Percentiles rank a stretch among this genome's conserved stretches.
Evolutionary conservation across 2,329 filamentous ascomycete species (phyloP).

Genomic region (Fusarium sarcochroum): DNA sequence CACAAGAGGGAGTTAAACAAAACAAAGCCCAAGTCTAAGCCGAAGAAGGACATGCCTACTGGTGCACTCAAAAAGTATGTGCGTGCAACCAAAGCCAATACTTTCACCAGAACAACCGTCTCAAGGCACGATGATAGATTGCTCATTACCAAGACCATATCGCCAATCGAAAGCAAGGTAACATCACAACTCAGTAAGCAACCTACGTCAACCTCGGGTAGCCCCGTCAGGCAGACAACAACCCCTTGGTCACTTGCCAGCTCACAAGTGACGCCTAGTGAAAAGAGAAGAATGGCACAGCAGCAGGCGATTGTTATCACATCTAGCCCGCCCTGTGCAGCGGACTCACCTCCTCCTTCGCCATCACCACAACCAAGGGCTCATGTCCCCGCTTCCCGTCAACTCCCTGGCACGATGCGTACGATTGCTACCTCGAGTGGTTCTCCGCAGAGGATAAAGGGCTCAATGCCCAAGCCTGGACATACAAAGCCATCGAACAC

Average conservation of each 20-base stretch:
- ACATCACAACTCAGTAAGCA: slow-evolving; percentile 54
- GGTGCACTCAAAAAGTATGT: slow-evolving; percentile 60
- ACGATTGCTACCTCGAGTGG: slow-evolving; percentile 40
- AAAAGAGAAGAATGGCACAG: slow-evolving; percentile 43
- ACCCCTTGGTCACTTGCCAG: slow-evolving; percentile 57
- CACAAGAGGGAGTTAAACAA: slow-evolving; percentile 33
- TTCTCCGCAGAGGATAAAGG: slow-evolving; percentile 41
- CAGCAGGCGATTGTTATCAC: slow-evolving; percentile 60
- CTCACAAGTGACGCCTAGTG: slow-evolving; percentile 62
- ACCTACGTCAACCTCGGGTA: slow-evolving; percentile 45
- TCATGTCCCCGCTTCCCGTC: slow-evolving; percentile 23
- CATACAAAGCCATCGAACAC: slow-evolving; percentile 2
- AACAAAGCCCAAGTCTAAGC: slow-evolving; percentile 21
- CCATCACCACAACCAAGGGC: slow-evolving; percentile 40
- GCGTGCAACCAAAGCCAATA: slow-evolving; percentile 55
- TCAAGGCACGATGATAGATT: slow-evolving; percentile 15
- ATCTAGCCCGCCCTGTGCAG: slow-evolving; percentile 57
- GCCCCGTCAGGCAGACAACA: slow-evolving; percentile 37
- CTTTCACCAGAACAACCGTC: not conserved
- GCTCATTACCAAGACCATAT: slow-evolving; percentile 3
- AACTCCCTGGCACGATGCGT: slow-evolving; percentile 47
- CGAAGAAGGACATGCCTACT: slow-evolving; percentile 34
- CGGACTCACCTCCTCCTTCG: slow-evolving; percentile 50
- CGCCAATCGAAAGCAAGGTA: no score
- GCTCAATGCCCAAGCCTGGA: not conserved